Base-by-base conservation (phyloP, 169 alveolate genomes). In the Cryptosporidium canis region DNA sequence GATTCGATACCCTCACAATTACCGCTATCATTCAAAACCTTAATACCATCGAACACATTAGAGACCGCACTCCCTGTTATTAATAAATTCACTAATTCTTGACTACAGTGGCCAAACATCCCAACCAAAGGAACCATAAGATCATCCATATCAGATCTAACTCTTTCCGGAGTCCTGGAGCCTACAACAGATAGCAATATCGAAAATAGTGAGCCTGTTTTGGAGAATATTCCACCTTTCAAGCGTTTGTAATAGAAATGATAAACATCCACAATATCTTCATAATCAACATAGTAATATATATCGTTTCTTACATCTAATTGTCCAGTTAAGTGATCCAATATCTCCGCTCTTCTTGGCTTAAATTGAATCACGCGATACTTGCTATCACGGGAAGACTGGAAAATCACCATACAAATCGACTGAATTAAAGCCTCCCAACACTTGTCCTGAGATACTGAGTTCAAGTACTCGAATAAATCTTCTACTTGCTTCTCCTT, bases 61-160 rank as follows among this genome's bases (percentile, higher is more conserved):
- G 96, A 93, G n/a, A 93, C 94, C 7, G 96, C 95, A 77, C 85
- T 85, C 9, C 96, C 96, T 45, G 93, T 92, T 37, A 93, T 77
- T 33, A 92, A 55, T 35, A 93, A 65, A 66, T 93, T 93, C 29
- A 93, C 96, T 37, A 93, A 84, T 64, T 93, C 96, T 90, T 93
- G 96, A 12, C 93, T 85, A 29, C 94, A 92, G 83, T 93, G 96
- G 9, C 96, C 96, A 85, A 85, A 92, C 18, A 90, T 66, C 24
- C 95, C 95, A 14, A 93, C 83, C 8, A 93, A 83, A 29, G 96
- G 96, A 21, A 71, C 91, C 11, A 55, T 67, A 27, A 83, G 83
- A 51, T 92, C 95, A 47, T 93, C 96, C 95, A 93, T 92, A 47
- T 93, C 96, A 37, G 72, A 85, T 21, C 65, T 66, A n/a, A 93